These are phyloP conservation scores for Dalbergia cultrata DNA, from an alignment of 306 rosid species.

Conservation along the genomic window DNA sequence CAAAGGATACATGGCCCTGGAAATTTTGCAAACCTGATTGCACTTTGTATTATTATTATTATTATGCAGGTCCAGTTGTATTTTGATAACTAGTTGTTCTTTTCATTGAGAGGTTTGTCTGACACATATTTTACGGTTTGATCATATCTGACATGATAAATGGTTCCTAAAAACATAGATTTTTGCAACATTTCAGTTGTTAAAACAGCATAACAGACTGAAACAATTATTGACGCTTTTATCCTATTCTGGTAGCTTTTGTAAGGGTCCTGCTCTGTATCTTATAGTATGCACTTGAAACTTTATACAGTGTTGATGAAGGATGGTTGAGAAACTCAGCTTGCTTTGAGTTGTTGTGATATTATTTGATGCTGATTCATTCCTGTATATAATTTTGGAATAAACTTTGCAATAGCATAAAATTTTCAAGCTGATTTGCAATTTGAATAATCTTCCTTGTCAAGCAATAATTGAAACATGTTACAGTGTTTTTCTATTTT, in stretches of 20 bases:
- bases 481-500: neutral
- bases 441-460: no score
- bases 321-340: slow-evolving; percentile 30
- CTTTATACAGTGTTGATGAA: neutral
- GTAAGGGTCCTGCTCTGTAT: neutral
- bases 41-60: neutral
- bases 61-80: neutral
- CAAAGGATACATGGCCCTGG: neutral
- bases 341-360: slow-evolving; percentile 32
- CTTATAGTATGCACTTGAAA: slow-evolving; percentile 7
- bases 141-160: neutral
- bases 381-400: neutral
- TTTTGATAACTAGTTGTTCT: neutral
- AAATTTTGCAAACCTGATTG: neutral
- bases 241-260: slow-evolving; percentile 10
- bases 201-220: slow-evolving; percentile 2
- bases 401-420: slow-evolving; percentile 9
- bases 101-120: neutral
- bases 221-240: neutral
- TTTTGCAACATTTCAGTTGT: neutral
- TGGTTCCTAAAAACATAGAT: neutral
- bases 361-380: slow-evolving; percentile 11
- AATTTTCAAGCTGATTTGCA: neutral
- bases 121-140: neutral
- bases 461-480: neutral